phyloP scores from a whole-genome alignment of 495 filamentous ascomycete species.

The Hyaloscypha variabilis region DNA sequence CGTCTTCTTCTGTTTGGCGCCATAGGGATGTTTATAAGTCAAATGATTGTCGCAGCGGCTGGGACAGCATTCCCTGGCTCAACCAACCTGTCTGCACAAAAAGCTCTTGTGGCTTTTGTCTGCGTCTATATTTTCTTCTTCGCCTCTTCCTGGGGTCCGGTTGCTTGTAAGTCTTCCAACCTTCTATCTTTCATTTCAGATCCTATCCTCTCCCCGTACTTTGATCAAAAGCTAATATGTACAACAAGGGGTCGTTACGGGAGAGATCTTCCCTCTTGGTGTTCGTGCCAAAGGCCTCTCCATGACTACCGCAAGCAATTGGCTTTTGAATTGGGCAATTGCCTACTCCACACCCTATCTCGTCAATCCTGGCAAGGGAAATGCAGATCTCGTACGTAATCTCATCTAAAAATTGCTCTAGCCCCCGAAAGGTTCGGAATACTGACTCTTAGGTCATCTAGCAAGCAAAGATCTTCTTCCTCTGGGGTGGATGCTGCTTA shows the following conservation, averaged over 20 bases:
- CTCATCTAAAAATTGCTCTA: too few species aligned
- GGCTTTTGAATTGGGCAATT: conserved; percentile 73
- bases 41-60: conserved; percentile 81
- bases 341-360: conserved; percentile 76
- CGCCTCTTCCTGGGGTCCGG: conserved; percentile 73
- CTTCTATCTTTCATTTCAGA: not conserved
- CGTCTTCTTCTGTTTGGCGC: conserved; percentile 78
- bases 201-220: not conserved
- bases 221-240: not conserved
- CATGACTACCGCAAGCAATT: conserved; percentile 72
- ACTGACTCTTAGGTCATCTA: too few species aligned
- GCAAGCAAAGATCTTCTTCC: conserved; percentile 75
- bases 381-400: conserved; percentile 61
- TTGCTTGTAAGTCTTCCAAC: conserved; percentile 41
- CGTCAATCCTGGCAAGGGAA: conserved; percentile 64
- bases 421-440: too few species aligned
- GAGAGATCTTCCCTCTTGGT: conserved; percentile 73
- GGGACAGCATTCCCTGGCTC: conserved; percentile 47
- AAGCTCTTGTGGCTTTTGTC: conserved; percentile 70
- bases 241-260: conserved; percentile 66
- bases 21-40: conserved; percentile 76
- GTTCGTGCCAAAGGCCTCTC: conserved; percentile 68
- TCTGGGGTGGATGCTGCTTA: conserved; percentile 74
- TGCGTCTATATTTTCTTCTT: conserved; percentile 79
- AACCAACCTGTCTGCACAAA: conserved; percentile 49